Conservation (phyloP, 257 asterid species). For the Agastache rugosa region DNA sequence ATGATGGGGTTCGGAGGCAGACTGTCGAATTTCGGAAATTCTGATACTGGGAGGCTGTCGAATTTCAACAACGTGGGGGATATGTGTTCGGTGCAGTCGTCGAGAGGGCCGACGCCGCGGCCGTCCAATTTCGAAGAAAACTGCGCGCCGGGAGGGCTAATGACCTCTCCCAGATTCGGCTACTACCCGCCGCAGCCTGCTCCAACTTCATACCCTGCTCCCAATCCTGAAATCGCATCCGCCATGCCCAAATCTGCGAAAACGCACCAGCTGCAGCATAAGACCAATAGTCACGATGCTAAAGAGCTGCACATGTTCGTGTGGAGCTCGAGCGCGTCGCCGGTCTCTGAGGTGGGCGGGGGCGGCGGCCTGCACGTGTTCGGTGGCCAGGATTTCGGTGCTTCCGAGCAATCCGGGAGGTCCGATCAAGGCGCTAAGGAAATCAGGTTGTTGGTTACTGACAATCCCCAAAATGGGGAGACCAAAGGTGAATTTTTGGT, state of each 20-base stretch:
- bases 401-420: conserved; percentile 71
- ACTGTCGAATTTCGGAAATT: conserved; percentile 74
- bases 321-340: conserved; percentile 96
- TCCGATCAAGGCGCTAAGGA: conserved; percentile 90
- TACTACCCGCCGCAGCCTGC: conserved; percentile 61
- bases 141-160: conserved; percentile 66
- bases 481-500: conserved; percentile 55
- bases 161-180: conserved; percentile 77
- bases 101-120: conserved; percentile 92
- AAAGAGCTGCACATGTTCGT: conserved; percentile 98
- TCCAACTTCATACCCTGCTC: conserved; percentile 79
- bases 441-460: conserved; percentile 80
- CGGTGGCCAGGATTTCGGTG: conserved; percentile 55
- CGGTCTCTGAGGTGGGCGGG: conserved; percentile 77
- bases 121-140: conserved; percentile 89
- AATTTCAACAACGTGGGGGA: conserved; percentile 72
- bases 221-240: conserved; percentile 85
- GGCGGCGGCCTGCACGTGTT: conserved; percentile 54
- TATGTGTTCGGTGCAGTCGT: conserved; percentile 87
- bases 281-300: conserved; percentile 65
- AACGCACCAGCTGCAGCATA: conserved; percentile 40
- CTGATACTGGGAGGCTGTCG: conserved; percentile 68
- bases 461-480: conserved; percentile 85
- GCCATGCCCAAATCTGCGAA: conserved; percentile 50
- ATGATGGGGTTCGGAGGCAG: conserved; percentile 79